These are phyloP conservation scores for Penicillium aurantiogriseum DNA, from an alignment of 2,329 filamentous ascomycete genomes.

Conservation along the genomic window DNA sequence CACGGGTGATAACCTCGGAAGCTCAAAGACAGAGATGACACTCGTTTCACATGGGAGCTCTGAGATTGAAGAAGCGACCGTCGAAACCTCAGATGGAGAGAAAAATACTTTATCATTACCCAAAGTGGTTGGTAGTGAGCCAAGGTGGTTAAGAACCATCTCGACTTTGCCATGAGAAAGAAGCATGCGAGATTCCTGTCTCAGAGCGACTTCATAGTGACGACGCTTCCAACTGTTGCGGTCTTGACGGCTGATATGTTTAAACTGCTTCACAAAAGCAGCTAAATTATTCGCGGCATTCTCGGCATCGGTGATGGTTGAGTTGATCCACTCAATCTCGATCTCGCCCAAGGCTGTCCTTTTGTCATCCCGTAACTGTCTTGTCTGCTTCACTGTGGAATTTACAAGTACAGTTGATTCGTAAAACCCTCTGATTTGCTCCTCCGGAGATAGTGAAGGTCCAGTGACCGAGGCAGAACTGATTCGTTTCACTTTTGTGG, in stretches of 20 bases:
- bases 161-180: slow-evolving; percentile 21
- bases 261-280: slow-evolving; percentile 19
- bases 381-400: slow-evolving; percentile 4
- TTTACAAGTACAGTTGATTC: slow-evolving; percentile 7
- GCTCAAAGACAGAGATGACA: not conserved
- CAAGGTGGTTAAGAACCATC: slow-evolving; percentile 19
- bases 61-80: not conserved
- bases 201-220: slow-evolving; percentile 15
- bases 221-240: slow-evolving; percentile 22
- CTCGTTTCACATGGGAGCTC: not conserved
- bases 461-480: not conserved
- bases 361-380: slow-evolving; percentile 11
- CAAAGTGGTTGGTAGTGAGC: not conserved
- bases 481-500: not conserved
- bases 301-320: slow-evolving; percentile 32
- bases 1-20: not conserved
- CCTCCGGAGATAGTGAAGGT: not conserved
- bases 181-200: slow-evolving; percentile 18
- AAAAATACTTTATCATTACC: not conserved
- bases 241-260: slow-evolving; percentile 14
- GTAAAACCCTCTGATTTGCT: slow-evolving; percentile 11
- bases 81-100: not conserved
- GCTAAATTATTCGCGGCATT: slow-evolving; percentile 35
- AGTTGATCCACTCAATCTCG: slow-evolving; percentile 26
- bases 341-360: slow-evolving; percentile 17